Evolutionary conservation across 2,329 filamentous ascomycete genomes (phyloP), one percentile per base, ranked within the genome.

Genomic region (Xylariaceae sp.): DNA sequence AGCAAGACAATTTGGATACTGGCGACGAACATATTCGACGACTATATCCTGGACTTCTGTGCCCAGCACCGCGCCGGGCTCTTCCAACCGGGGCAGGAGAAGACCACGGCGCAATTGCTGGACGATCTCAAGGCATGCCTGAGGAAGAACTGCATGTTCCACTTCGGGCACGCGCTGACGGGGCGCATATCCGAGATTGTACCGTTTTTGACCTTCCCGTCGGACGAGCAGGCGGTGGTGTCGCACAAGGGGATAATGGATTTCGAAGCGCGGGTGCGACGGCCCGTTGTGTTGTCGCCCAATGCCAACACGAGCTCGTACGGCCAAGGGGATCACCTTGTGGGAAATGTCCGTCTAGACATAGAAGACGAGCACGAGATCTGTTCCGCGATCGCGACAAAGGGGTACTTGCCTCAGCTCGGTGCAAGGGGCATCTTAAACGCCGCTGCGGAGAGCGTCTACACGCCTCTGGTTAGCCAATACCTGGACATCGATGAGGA

Each of bases 1-100:
- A 62, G 58, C 1, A 66, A 67, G 34, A 66, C 64, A 0, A 68
- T 73, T 7, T 72, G 69, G 66, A 68, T 74, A 4, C 43, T 74
- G 0, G 67, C 66, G 0, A 72, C 69, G 0, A 72, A 72, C 34
- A 54, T 57, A 8, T 51, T 66, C 2, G 65, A 70, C 34, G 34
- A 51, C 0, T 53, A 35, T 0, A 70, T 73, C 19, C 55, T 60
- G 4, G 37, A 51, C 1, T 72, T 69, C 35, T 68, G 59, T 43
- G 30, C 24, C 15, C 4, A 11, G 12, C 17, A 38, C 15, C 19
- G 9, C 18, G 5, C 9, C 1, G 17, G 38, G 4, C 38, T 48
- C 3, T 16, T 31, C 5, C 24, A 45, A 15, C 37, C 36, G 2
- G 32, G 49, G 11, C 26, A 46, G 4, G 31, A 38, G 3, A 24